Percentiles rank a stretch among this genome's conserved stretches.
Evolutionary conservation across 1,139 yeast genomes (phyloP).

Genomic region (Saccharomyces hybrid): DNA sequence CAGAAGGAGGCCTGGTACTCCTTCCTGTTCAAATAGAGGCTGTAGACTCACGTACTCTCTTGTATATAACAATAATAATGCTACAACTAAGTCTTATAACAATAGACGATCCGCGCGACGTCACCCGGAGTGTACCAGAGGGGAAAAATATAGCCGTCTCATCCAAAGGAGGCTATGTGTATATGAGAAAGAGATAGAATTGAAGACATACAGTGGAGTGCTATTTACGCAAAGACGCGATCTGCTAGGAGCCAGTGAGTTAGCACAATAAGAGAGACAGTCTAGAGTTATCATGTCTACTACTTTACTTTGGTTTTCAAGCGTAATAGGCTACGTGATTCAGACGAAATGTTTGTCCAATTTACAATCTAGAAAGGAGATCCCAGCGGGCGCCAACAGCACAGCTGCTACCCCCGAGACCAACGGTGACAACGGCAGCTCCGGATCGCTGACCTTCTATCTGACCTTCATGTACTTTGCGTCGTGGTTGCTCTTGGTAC

Average conservation of each 20-base stretch:
- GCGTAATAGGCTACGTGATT: conserved; percentile 10
- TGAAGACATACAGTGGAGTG: neutral
- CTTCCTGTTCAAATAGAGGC: conserved; percentile 38
- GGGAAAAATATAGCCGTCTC: neutral
- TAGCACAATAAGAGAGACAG: neutral
- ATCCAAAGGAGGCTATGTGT: neutral
- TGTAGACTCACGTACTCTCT: neutral
- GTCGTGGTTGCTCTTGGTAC: conserved; percentile 6
- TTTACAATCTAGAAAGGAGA: conserved; percentile 4
- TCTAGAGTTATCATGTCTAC: neutral
- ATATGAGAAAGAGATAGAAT: neutral
- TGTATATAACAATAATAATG: neutral
- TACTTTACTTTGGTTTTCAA: conserved; percentile 8
- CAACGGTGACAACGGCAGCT: neutral
- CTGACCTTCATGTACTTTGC: conserved; percentile 6
- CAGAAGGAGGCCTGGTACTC: conserved; percentile 50
- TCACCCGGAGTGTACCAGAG: neutral
- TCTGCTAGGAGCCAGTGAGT: neutral
- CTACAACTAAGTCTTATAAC: too few relatives aligned
- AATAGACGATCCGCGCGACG: too few relatives aligned
- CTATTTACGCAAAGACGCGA: neutral
- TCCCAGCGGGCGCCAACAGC: neutral
- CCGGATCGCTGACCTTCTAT: conserved; percentile 1
- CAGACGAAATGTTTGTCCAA: conserved; percentile 10
- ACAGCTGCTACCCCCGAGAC: neutral